Evolutionary conservation across 1,139 yeast species (phyloP).

Genomic region (Candida anutae): DNA sequence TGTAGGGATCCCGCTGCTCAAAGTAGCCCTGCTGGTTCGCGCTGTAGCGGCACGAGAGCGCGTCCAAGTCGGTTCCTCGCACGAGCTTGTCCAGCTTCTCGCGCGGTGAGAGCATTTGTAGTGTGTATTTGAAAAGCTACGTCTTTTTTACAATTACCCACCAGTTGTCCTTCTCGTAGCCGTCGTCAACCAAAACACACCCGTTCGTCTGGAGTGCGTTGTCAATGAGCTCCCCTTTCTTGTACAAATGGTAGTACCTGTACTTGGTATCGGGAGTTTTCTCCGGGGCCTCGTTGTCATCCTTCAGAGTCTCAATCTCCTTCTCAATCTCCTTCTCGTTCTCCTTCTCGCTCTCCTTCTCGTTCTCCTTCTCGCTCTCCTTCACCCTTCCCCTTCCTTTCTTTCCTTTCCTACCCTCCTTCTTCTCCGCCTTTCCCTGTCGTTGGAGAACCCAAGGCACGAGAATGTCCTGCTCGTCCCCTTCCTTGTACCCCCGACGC

Average conservation of each 20-base stretch:
- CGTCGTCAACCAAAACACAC: conserved; percentile 49
- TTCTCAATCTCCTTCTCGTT: conserved; percentile 5
- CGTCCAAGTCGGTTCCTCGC: conserved; percentile 78
- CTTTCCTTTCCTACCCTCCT: conserved; percentile 7
- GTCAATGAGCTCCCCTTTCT: conserved; percentile 68
- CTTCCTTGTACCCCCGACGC: conserved; percentile 80
- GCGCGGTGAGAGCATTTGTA: conserved; percentile 26
- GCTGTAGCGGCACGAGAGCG: conserved; percentile 63
- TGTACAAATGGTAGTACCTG: conserved; percentile 83
- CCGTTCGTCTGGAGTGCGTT: conserved; percentile 69
- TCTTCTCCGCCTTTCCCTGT: conserved; percentile 25
- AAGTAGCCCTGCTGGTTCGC: conserved; percentile 51
- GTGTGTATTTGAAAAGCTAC: conserved; percentile 1
- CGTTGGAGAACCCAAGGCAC: conserved; percentile 91
- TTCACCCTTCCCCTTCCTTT: conserved; percentile 6
- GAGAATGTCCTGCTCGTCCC: conserved; percentile 86
- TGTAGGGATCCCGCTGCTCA: conserved; percentile 38
- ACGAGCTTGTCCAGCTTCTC: conserved; percentile 43
- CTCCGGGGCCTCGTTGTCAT: conserved; percentile 1
- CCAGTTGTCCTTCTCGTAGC: conserved; percentile 95
- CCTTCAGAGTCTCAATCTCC: conserved; percentile 3
- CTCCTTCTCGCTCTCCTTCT: conserved; percentile 7
- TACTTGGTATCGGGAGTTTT: conserved; percentile 41
- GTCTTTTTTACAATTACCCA: conserved; percentile 43
- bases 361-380: conserved; percentile 4